Base-by-base conservation (phyloP, 2,329 filamentous ascomycete species). In the Phoma sp. region DNA sequence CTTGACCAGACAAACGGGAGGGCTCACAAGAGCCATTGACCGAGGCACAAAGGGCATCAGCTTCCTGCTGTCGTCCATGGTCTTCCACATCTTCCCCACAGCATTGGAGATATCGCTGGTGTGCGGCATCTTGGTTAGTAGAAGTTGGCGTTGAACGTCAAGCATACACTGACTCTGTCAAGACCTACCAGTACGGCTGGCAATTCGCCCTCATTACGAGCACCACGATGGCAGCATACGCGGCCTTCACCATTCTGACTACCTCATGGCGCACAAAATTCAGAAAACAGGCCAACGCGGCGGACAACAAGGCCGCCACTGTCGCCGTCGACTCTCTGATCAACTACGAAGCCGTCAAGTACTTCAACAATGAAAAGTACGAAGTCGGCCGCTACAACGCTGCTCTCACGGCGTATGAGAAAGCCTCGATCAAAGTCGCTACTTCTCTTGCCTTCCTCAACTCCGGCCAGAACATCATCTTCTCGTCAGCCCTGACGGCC, bases 331-430 rank as follows among this genome's bases (percentile, higher is more conserved):
- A 99, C 77, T 96, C 93, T 0, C 80, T 99, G 43, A 96, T 99
- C 81, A 99, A 99, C 78, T 99, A 97, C 70, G 95, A 99, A 76
- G 93, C 96, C 12, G 95, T 99, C 71, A 99, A 99, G 77, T 96
- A 98, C 79, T 99, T 98, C 80, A 99, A 99, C 80, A 99, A 99
- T 69, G 96, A 99, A 72, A 91, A 90, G 62, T 98, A 92, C 62
- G 95, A 99, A 78, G 91, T 96, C 36, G 84, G 85, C 26, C 86
- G 95, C 34, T 99, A 99, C 74, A 93, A 98, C 75, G 86, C 88
- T 65, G 92, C 95, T 0, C 80, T 99, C 20, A 84, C 87, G 61
- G 84, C 88, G 54, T 99, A 99, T 74, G 91, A 99, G 74, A 89
- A 89, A 73, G 93, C 92, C 53, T 96, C 92, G 14, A 98, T 99